Evolutionary conservation across 352 stramenopile species (phyloP).

Genomic region (Achlya hypogyna): DNA sequence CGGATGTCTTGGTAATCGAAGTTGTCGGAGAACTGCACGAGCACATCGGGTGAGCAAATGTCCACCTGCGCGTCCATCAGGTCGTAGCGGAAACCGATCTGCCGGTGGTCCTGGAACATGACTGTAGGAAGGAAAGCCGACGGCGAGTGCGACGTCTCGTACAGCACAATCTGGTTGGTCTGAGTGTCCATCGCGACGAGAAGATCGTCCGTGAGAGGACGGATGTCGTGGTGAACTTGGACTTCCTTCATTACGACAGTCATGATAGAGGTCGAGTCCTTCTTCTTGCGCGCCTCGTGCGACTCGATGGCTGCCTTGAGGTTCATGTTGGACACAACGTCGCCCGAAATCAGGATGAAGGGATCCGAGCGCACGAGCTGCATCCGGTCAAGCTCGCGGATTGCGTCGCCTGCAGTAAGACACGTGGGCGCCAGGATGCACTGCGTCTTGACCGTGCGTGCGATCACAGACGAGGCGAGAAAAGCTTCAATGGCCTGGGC

Average conservation of each 20-base stretch:
- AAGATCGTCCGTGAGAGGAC: constrained; percentile 71
- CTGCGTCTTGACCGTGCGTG: constrained; percentile 43
- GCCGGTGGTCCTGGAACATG: constrained; percentile 76
- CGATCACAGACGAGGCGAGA: constrained; percentile 51
- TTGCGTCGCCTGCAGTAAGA: constrained; percentile 88
- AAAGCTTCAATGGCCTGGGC: constrained; percentile 83
- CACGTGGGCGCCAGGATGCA: constrained; percentile 75
- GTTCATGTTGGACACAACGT: constrained; percentile 96
- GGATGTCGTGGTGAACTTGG: constrained; percentile 43
- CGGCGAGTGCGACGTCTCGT: constrained; percentile 49
- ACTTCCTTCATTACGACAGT: constrained; percentile 92
- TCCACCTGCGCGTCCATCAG: constrained; percentile 97
- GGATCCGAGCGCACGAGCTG: constrained; percentile 94
- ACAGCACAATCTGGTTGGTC: constrained; percentile 79
- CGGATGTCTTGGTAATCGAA: constrained; percentile 98
- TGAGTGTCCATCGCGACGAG: constrained; percentile 64
- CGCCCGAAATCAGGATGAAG: constrained; percentile 95
- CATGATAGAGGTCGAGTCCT: constrained; percentile 92
- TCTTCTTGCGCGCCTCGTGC: constrained; percentile 77
- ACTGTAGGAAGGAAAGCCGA: constrained; percentile 49
- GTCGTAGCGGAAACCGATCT: constrained; percentile 87
- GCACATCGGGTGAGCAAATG: constrained; percentile 96
- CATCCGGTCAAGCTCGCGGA: constrained; percentile 93
- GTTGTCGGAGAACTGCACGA: constrained; percentile 96
- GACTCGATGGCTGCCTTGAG: constrained; percentile 59